Evolutionary conservation across 1,139 yeast genomes (phyloP).

Genomic region (Candida sp.): DNA sequence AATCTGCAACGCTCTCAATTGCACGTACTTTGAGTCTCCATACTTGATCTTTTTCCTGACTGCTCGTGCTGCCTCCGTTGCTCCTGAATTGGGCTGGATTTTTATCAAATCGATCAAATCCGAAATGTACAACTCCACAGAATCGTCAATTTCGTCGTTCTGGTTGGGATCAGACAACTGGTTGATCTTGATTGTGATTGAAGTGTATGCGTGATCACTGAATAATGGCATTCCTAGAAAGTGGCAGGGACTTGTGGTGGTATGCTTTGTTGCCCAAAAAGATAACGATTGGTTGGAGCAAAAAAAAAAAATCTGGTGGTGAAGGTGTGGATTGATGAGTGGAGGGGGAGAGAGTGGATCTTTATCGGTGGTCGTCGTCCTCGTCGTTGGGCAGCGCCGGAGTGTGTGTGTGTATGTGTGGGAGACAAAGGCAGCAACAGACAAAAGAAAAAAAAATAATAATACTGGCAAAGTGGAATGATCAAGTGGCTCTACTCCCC

Average conservation of each 20-base stretch:
- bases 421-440: neutral
- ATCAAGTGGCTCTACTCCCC: neutral
- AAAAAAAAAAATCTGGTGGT: neutral
- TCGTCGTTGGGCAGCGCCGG: neutral
- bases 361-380: neutral
- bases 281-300: neutral
- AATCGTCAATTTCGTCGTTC: conserved; percentile 38
- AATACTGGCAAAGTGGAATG: neutral
- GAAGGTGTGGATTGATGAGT: neutral
- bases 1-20: conserved; percentile 67
- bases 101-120: conserved; percentile 44
- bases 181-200: conserved; percentile 49
- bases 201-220: conserved; percentile 43
- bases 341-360: neutral
- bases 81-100: conserved; percentile 47
- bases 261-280: neutral
- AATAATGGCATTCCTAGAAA: conserved; percentile 41
- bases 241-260: too few species aligned
- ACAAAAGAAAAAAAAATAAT: neutral
- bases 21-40: conserved; percentile 63
- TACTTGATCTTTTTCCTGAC: conserved; percentile 87
- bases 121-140: conserved; percentile 38
- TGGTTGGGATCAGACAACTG: conserved; percentile 40
- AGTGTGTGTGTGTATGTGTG: neutral
- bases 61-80: conserved; percentile 89